These are phyloP conservation scores for Sisymbrium irio DNA, from an alignment of 345 rosid genomes.

Conservation along the genomic window DNA sequence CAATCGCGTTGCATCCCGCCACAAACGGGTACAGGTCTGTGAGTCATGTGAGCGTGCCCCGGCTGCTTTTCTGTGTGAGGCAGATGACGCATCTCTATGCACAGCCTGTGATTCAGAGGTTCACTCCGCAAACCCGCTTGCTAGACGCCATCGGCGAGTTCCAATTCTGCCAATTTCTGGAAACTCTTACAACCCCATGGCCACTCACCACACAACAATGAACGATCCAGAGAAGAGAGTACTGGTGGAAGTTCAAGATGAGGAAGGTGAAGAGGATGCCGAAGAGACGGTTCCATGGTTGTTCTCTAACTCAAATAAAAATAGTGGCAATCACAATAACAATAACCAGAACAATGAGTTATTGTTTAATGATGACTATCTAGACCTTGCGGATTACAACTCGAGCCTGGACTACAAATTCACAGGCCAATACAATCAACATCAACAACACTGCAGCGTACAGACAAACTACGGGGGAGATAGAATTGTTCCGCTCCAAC, in stretches of 20 bases:
- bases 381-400: constrained; percentile 64
- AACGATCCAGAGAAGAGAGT: constrained; percentile 16
- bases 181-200: constrained; percentile 26
- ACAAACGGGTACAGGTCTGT: constrained; percentile 80
- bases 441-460: constrained; percentile 30
- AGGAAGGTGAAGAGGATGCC: constrained; percentile 53
- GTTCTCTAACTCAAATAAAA: constrained; percentile 51
- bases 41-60: constrained; percentile 87
- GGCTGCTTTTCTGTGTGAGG: constrained; percentile 80
- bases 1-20: constrained; percentile 82
- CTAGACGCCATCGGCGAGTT: constrained; percentile 88
- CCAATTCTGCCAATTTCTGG: constrained; percentile 66
- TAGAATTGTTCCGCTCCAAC: constrained; percentile 66
- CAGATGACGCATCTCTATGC: constrained; percentile 89
- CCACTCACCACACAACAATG: constrained; percentile 24
- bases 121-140: constrained; percentile 90
- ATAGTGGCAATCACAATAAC: constrained; percentile 24
- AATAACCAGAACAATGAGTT: constrained; percentile 41
- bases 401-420: constrained; percentile 51
- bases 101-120: constrained; percentile 71
- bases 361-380: constrained; percentile 56
- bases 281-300: constrained; percentile 78
- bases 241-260: constrained; percentile 34
- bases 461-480: constrained; percentile 56
- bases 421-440: constrained; percentile 36